Conservation (phyloP, 2,329 filamentous ascomycete genomes). For the Lecanicillium sp. region DNA sequence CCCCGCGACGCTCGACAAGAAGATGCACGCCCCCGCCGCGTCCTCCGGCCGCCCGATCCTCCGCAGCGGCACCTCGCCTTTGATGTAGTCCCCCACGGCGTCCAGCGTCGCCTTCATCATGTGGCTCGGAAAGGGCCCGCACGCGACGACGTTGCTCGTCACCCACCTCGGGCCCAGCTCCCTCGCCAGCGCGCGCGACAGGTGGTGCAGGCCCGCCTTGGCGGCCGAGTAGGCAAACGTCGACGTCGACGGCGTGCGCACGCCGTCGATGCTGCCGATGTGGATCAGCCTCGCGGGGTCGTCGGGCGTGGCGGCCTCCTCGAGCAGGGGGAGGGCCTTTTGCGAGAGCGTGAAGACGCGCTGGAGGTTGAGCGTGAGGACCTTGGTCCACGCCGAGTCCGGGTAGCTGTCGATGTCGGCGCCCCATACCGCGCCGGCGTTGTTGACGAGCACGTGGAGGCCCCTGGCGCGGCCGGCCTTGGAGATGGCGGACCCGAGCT, state of each 20-base stretch:
- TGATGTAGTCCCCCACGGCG: slow-evolving; percentile 47
- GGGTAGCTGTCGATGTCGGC: slow-evolving; percentile 54
- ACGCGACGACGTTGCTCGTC: slow-evolving; percentile 63
- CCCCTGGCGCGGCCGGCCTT: slow-evolving; percentile 36
- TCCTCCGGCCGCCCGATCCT: slow-evolving; percentile 63
- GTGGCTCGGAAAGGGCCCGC: slow-evolving; percentile 63
- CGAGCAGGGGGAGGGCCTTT: slow-evolving; percentile 52
- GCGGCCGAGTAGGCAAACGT: slow-evolving; percentile 56
- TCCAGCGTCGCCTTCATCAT: slow-evolving; percentile 61
- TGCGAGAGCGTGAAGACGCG: slow-evolving; percentile 64
- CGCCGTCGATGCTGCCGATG: slow-evolving; percentile 58
- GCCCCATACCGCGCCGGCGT: slow-evolving; percentile 61
- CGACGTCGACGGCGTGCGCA: slow-evolving; percentile 52
- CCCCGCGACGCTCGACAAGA: slow-evolving; percentile 62
- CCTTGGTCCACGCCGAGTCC: slow-evolving; percentile 50
- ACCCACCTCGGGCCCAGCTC: slow-evolving; percentile 55
- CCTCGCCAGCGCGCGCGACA: slow-evolving; percentile 52
- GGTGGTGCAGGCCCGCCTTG: slow-evolving; percentile 61
- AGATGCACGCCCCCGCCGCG: slow-evolving; percentile 66
- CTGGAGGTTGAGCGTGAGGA: slow-evolving; percentile 60
- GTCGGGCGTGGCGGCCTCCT: slow-evolving; percentile 35
- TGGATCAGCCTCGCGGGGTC: slow-evolving; percentile 56
- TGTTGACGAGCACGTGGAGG: slow-evolving; percentile 60
- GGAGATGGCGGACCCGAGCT: slow-evolving; percentile 31
- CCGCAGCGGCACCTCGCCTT: slow-evolving; percentile 54